Conservation (phyloP, 768 basidiomycete species). For the Chalciporus pseudorubinellus region DNA sequence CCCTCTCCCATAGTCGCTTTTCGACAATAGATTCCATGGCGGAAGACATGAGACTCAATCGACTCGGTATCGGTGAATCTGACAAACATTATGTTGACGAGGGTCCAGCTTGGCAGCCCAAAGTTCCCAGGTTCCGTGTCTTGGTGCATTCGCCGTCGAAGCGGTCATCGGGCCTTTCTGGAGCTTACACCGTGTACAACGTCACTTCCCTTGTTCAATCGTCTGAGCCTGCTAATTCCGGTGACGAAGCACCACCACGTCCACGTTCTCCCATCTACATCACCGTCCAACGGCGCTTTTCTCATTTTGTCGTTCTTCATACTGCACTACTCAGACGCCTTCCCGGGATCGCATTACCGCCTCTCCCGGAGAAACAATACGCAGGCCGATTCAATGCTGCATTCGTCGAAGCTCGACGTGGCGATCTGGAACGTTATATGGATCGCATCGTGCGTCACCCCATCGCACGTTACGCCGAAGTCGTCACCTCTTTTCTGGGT, state of each 20-base stretch:
- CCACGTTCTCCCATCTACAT: slow-evolving; percentile 49
- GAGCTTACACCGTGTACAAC: slow-evolving; percentile 71
- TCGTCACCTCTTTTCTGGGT: slow-evolving; percentile 74
- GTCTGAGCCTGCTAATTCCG: slow-evolving; percentile 16
- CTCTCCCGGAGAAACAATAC: slow-evolving; percentile 84
- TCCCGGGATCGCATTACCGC: slow-evolving; percentile 75
- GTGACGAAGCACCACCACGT: slow-evolving; percentile 16
- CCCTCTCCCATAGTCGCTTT: slow-evolving; percentile 27
- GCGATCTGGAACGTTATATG: slow-evolving; percentile 80
- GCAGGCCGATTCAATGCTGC: slow-evolving; percentile 75
- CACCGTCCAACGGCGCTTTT: slow-evolving; percentile 80
- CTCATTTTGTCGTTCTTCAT: slow-evolving; percentile 79
- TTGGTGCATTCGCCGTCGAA: slow-evolving; percentile 83
- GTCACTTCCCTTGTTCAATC: slow-evolving; percentile 54
- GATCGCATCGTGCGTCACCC: slow-evolving; percentile 70
- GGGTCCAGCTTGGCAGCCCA: slow-evolving; percentile 71
- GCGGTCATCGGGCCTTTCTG: slow-evolving; percentile 59
- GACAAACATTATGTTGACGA: slow-evolving; percentile 71
- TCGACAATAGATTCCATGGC: slow-evolving; percentile 37
- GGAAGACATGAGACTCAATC: slow-evolving; percentile 40
- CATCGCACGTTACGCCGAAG: slow-evolving; percentile 73
- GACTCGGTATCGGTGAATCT: slow-evolving; percentile 50
- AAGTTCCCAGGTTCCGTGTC: slow-evolving; percentile 69
- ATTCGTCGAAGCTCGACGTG: slow-evolving; percentile 78
- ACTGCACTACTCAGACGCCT: slow-evolving; percentile 65